phyloP scores from a whole-genome alignment of 768 basidiomycete genomes.

The Fomitopsis serialis region DNA sequence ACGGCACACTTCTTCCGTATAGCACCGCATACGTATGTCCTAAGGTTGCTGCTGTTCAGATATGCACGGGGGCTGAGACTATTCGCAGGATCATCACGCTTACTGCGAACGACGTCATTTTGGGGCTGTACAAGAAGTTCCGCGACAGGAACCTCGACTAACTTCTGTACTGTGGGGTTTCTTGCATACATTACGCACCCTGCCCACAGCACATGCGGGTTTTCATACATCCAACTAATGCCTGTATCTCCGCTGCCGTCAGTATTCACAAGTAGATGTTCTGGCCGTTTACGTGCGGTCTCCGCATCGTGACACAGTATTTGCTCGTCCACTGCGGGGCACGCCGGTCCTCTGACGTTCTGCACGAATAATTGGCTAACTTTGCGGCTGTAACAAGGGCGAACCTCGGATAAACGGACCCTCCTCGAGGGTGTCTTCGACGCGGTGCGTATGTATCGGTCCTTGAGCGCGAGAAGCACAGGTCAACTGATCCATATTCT shows the following conservation, averaged over 20 bases:
- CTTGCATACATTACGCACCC: too few species aligned
- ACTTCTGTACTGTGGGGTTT: too few species aligned
- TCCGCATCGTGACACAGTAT: too few species aligned
- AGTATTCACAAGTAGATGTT: too few species aligned
- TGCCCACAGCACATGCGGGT: too few species aligned
- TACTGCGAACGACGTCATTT: constrained; percentile 79
- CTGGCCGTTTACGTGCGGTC: too few species aligned
- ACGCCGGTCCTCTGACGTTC: too few species aligned
- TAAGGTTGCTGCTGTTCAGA: constrained; percentile 2
- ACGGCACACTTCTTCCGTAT: constrained; percentile 92
- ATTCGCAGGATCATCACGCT: constrained; percentile 78
- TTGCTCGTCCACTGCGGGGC: too few species aligned
- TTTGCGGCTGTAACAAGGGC: not conserved
- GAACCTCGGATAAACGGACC: not conserved
- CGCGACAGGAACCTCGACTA: constrained; percentile 6
- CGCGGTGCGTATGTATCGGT: not conserved
- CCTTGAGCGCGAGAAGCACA: not conserved
- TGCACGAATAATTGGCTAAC: too few species aligned
- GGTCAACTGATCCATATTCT: not conserved
- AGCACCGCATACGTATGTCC: constrained; percentile 79
- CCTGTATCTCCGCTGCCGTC: too few species aligned
- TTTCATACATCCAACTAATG: too few species aligned
- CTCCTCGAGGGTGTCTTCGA: not conserved
- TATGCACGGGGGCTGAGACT: not conserved
- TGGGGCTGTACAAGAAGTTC: constrained; percentile 52